Evolutionary conservation across 768 basidiomycete species (phyloP).

Genomic region (Pleurotus djamor): DNA sequence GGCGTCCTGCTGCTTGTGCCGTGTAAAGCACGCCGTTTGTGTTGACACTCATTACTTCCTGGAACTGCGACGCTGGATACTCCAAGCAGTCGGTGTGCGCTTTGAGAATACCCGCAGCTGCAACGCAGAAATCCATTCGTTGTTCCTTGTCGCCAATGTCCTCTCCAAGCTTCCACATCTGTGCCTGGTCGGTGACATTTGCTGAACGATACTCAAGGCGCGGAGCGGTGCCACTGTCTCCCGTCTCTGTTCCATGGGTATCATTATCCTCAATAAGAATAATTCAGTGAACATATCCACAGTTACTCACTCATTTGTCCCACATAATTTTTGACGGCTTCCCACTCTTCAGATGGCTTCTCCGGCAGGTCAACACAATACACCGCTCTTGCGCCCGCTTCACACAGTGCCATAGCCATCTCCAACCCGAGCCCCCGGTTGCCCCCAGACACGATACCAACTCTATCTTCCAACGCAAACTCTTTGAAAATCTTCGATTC

Average conservation of each 20-base stretch:
- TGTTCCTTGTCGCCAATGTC: constrained; percentile 66
- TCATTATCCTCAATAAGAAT: neutral
- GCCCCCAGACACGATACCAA: constrained; percentile 62
- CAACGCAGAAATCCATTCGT: constrained; percentile 73
- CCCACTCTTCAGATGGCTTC: constrained; percentile 57
- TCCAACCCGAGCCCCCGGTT: constrained; percentile 80
- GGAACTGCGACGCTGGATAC: constrained; percentile 64
- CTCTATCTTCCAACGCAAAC: constrained; percentile 54
- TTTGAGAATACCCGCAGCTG: constrained; percentile 74
- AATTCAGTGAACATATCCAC: neutral
- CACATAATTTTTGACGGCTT: constrained; percentile 50
- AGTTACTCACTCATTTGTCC: constrained; percentile 32
- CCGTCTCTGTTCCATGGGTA: neutral
- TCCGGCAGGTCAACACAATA: constrained; percentile 68
- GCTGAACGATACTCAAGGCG: constrained; percentile 59
- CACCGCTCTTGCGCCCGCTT: constrained; percentile 67
- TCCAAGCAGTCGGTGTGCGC: constrained; percentile 59
- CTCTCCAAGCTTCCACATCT: constrained; percentile 52
- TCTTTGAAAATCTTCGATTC: constrained; percentile 57
- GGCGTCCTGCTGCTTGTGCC: constrained; percentile 62
- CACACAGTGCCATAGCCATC: constrained; percentile 72
- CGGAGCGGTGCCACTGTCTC: neutral
- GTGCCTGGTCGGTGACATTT: constrained; percentile 64
- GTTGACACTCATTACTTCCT: constrained; percentile 70
- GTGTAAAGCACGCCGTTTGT: constrained; percentile 62